Base-by-base conservation (phyloP, 2,329 filamentous ascomycete species). In the Reticulascus tulasneorum region DNA sequence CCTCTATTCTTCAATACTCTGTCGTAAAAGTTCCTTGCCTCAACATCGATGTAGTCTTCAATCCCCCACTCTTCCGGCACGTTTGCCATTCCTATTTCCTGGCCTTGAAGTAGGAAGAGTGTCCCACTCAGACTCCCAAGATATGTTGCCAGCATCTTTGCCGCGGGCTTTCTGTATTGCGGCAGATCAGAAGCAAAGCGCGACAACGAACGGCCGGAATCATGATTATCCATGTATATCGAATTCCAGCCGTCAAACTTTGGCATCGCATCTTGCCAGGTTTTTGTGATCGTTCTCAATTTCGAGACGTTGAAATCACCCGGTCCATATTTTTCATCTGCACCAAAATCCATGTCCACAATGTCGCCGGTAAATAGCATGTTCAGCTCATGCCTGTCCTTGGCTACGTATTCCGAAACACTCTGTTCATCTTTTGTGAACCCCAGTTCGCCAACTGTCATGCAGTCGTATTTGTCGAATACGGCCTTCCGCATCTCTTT, bases 401-500 rank as follows among this genome's bases (percentile, higher is more conserved):
- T 62, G 1, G 59, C 63, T 4, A 77, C 66, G 35, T 74, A 76
- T 10, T 62, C 49, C 0, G 74, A 50, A 0, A 75, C 69, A 13
- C 66, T 55, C 0, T 51, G 50, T 13, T 63, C 56, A 21, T 73
- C 64, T 2, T 67, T 66, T 1, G 67, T 71, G 37, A 63, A 49
- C 0, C 71, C 68, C 15, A 73, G 62, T 48, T 77, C 73, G 16
- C 73, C 73, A 8, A 79, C 73, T 0, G 73, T 77, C 62, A 79
- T 69, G n/a, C 66, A 67, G 38, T 69, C 62, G 45, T 76, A 76
- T 32, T 67, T 60, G 23, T 59, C 57, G 2, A 75, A 51, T 3
- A 78, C 56, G 6, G 63, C 47, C 7, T 63, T 62, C 16, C 64
- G 54, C 64, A 77, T 71, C 44, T 75, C 73, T 1, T 50, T 45